Evolutionary conservation across 768 basidiomycete genomes (phyloP), one percentile per base, ranked within the genome.

Genomic region (Xerocomus spinulosus): DNA sequence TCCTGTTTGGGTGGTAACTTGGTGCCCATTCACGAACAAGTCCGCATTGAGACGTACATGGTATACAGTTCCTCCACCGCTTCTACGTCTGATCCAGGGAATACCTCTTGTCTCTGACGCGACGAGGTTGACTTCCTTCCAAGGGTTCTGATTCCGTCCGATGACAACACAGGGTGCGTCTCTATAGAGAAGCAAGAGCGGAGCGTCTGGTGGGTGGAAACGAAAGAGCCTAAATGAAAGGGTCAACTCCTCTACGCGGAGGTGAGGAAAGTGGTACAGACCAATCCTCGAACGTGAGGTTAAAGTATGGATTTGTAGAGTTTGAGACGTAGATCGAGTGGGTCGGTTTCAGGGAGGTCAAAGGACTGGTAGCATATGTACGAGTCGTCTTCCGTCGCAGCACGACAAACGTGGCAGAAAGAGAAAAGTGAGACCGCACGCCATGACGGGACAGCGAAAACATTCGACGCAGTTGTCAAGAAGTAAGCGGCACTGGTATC

Each of bases 101-200:
- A 92, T 75, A 4, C 71, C 73, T 51, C 72, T 65, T 35, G 65
- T 48, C 10, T 69, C 66, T 6, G 92, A 72, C 2, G 79, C 74
- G 6, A 62, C 51, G 41, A 94, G 76, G 57, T 95, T 94, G 55
- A 93, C 83, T 61, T 99, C 95, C 63, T 92, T 96, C 95, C 95
- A 98, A 14, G 94, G 95, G 56, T 96, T 97, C 72, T 99, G 96
- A 64, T 97, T 94, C 44, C 95, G 74, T 0, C 95, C 95, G 46
- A 98, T 90, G 45, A 99, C 78, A 15, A 98, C 91, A 59, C 92
- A 93, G 3, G 92, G 91, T 0, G 70, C 64, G 62, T 97, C 88
- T 25, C 91, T 81, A 65, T 97, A 99, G 46, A 99, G 68, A 38
- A 96, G 76, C 17, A 99, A 75, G 34, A 94, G 73, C 1, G 92